Evolutionary conservation across 2,329 filamentous ascomycete species (phyloP).

Genomic region (Fusarium haematococcum): DNA sequence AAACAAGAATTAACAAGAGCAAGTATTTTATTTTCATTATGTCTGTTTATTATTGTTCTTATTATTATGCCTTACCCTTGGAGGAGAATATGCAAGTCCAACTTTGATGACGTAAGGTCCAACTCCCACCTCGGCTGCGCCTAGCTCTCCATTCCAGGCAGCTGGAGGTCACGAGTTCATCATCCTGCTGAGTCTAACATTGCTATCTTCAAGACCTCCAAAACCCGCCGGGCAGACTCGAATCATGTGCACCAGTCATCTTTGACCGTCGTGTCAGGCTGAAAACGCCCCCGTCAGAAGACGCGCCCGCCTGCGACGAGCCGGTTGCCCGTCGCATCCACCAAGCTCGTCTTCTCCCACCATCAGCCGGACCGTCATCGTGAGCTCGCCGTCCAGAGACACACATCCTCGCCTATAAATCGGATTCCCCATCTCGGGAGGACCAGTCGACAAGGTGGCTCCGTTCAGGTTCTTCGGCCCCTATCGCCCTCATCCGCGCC

Average conservation of each 20-base stretch:
- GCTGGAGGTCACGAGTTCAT: conserved; percentile 38
- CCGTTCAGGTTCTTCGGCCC: conserved; percentile 56
- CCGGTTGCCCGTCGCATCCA: not conserved
- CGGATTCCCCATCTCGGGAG: conserved; percentile 2
- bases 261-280: conserved; percentile 35
- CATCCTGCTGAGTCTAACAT: conserved; percentile 24
- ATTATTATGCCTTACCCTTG: not conserved
- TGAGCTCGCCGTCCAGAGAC: conserved; percentile 13
- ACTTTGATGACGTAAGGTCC: not conserved
- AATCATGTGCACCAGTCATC: conserved; percentile 44
- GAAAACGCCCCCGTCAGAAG: conserved; percentile 46
- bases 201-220: conserved; percentile 5
- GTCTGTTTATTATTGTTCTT: not conserved
- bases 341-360: conserved; percentile 3
- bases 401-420: conserved; percentile 10
- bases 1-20: not conserved
- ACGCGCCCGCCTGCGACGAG: conserved; percentile 44
- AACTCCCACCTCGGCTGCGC: not conserved
- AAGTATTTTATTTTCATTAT: not conserved
- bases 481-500: conserved; percentile 53
- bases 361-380: conserved; percentile 25
- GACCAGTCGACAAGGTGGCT: conserved; percentile 54
- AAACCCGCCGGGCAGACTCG: conserved; percentile 23
- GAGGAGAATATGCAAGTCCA: not conserved
- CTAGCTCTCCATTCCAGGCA: not conserved